phyloP scores from a whole-genome alignment of 192 early-diverging fungal species.

The Coemansia sp. region DNA sequence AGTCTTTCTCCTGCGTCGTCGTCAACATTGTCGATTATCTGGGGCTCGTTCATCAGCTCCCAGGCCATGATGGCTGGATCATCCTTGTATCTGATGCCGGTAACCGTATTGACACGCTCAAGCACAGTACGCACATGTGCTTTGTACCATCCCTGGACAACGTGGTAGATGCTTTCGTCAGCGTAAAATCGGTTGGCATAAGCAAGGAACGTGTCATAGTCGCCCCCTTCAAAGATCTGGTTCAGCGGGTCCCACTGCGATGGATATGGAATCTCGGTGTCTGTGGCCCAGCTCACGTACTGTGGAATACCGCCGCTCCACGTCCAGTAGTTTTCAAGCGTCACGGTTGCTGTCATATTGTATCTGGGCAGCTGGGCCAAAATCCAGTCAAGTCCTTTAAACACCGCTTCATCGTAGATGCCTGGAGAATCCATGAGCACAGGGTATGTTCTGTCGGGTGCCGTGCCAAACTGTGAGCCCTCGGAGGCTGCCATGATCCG shows the following conservation, averaged over 20 bases:
- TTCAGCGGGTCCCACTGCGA: constrained; percentile 39
- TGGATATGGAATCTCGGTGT: constrained; percentile 61
- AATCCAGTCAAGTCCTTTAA: constrained; percentile 66
- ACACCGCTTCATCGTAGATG: constrained; percentile 58
- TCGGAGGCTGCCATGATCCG: constrained; percentile 66
- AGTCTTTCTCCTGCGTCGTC: constrained; percentile 6
- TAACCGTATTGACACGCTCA: constrained; percentile 52
- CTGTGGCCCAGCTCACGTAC: constrained; percentile 63
- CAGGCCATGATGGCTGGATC: constrained; percentile 67
- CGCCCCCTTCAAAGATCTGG: constrained; percentile 26
- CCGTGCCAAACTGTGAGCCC: constrained; percentile 55
- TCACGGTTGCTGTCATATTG: constrained; percentile 62
- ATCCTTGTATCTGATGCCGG: constrained; percentile 53
- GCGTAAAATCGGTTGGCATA: constrained; percentile 59
- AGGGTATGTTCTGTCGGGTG: constrained; percentile 62
- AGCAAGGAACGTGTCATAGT: constrained; percentile 45
- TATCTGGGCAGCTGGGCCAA: constrained; percentile 56
- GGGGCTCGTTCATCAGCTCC: constrained; percentile 75
- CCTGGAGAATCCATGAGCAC: constrained; percentile 59
- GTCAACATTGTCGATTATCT: constrained; percentile 27
- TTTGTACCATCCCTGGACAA: constrained; percentile 49
- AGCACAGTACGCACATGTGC: constrained; percentile 54
- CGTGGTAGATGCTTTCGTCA: constrained; percentile 22
- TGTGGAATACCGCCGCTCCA: constrained; percentile 70
- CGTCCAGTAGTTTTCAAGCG: constrained; percentile 68